phyloP scores from a whole-genome alignment of 1,284 basidiomycete species.

The Apiotrichum sp. region DNA sequence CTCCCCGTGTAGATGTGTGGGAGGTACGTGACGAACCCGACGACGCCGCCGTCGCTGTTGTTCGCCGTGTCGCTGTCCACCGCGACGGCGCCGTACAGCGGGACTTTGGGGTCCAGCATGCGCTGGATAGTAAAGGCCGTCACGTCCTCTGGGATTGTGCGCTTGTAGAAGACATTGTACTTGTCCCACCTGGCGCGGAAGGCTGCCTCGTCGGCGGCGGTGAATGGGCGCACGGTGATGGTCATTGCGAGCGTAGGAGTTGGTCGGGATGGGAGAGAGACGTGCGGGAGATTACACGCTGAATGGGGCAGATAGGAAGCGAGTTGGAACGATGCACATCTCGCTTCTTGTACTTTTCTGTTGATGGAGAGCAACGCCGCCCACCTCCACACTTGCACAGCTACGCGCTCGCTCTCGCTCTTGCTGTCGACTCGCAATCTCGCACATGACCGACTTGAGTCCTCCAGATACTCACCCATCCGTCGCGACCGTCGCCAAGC shows the following conservation, averaged over 20 bases:
- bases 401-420: no score
- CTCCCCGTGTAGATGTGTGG: slow-evolving; percentile 14
- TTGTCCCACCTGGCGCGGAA: slow-evolving; percentile 12
- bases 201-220: slow-evolving; percentile 8
- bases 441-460: no score
- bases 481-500: no score
- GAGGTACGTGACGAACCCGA: slow-evolving; percentile 17
- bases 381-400: no score
- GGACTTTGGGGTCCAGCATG: slow-evolving; percentile 12
- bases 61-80: slow-evolving; percentile 2
- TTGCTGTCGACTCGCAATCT: no score
- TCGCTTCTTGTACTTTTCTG: no score
- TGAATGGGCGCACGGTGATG: slow-evolving; percentile 10
- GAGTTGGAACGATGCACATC: no score
- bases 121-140: slow-evolving; percentile 9
- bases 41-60: not conserved
- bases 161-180: slow-evolving; percentile 21
- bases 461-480: no score
- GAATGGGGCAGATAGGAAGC: no score
- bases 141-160: slow-evolving; percentile 9
- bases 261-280: no score
- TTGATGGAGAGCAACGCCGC: no score
- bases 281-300: no score
- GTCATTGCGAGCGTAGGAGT: not conserved
- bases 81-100: slow-evolving; percentile 15